phyloP scores from a whole-genome alignment of 805 yeast species.

The Candida bentonensis region DNA sequence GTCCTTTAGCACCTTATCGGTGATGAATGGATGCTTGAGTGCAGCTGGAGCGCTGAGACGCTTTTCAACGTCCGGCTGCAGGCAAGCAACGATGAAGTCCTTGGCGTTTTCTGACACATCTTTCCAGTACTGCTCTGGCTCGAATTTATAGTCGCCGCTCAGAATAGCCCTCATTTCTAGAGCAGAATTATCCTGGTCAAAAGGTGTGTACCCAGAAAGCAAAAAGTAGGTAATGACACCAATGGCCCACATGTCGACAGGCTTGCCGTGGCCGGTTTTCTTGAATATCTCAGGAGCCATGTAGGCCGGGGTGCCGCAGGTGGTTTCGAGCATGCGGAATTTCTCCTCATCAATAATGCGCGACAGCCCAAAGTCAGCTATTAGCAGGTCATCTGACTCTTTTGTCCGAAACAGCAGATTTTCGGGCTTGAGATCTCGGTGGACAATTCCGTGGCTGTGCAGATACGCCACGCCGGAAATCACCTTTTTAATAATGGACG shows the following conservation, averaged over 20 bases:
- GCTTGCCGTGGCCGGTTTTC: constrained; percentile 38
- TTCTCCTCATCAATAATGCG: constrained; percentile 29
- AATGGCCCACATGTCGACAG: constrained; percentile 64
- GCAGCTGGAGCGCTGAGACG: constrained; percentile 35
- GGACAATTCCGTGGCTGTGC: constrained; percentile 47
- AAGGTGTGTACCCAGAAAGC: constrained; percentile 64
- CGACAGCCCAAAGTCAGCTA: constrained; percentile 58
- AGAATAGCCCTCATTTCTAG: constrained; percentile 55
- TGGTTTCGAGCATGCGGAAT: constrained; percentile 27
- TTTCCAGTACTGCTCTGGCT: constrained; percentile 46
- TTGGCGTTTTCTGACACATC: constrained; percentile 38
- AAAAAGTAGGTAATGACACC: constrained; percentile 61
- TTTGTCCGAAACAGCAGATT: constrained; percentile 39
- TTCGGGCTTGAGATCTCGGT: constrained; percentile 63
- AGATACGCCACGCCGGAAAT: constrained; percentile 43
- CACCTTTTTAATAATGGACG: constrained; percentile 34
- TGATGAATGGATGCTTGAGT: constrained; percentile 32
- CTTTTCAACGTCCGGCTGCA: constrained; percentile 29
- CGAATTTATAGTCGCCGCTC: constrained; percentile 43
- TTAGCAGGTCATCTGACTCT: constrained; percentile 27
- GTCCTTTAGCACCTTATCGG: constrained; percentile 14
- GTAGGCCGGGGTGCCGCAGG: constrained; percentile 60
- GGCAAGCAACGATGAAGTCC: constrained; percentile 43
- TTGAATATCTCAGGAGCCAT: constrained; percentile 59
- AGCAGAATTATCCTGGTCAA: constrained; percentile 56